Evolutionary conservation across 2,329 filamentous ascomycete species (phyloP).

Genomic region (Aspergillus intermedius): DNA sequence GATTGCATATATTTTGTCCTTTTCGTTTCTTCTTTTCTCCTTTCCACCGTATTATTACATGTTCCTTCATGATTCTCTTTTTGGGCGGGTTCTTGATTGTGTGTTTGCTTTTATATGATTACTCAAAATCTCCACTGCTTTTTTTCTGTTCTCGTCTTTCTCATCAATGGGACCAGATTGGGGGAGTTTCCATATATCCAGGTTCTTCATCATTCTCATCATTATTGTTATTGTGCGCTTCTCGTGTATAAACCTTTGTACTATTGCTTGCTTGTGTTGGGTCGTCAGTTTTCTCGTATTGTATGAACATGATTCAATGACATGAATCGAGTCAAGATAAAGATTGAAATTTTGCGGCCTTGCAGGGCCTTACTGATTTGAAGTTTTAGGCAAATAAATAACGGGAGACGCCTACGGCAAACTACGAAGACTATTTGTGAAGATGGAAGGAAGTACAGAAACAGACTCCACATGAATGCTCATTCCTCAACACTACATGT

Average conservation of each 20-base stretch:
- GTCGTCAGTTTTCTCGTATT: not conserved
- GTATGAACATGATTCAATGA: not conserved
- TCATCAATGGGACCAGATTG: not conserved
- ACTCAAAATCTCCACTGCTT: not conserved
- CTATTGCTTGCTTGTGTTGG: constrained; percentile 1
- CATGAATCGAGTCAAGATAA: not conserved
- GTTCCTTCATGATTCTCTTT: constrained; percentile 5
- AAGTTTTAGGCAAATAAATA: not conserved
- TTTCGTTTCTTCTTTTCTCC: constrained; percentile 7
- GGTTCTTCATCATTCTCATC: not conserved
- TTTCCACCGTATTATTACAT: constrained; percentile 6
- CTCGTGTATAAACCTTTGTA: not conserved
- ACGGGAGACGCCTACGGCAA: not conserved
- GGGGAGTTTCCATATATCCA: constrained; percentile 7
- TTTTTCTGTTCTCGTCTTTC: constrained; percentile 1
- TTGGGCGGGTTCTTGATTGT: constrained; percentile 7
- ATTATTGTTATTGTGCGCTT: not conserved
- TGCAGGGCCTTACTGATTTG: no score
- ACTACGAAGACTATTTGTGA: not conserved
- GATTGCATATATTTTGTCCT: constrained; percentile 7
- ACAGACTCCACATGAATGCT: constrained; percentile 23
- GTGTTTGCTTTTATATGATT: not conserved
- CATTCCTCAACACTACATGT: constrained; percentile 15
- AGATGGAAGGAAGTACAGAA: not conserved
- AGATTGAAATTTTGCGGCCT: no score